Evolutionary conservation across 129 eudicot genomes (phyloP).

Genomic region (Flaveria brownii): DNA sequence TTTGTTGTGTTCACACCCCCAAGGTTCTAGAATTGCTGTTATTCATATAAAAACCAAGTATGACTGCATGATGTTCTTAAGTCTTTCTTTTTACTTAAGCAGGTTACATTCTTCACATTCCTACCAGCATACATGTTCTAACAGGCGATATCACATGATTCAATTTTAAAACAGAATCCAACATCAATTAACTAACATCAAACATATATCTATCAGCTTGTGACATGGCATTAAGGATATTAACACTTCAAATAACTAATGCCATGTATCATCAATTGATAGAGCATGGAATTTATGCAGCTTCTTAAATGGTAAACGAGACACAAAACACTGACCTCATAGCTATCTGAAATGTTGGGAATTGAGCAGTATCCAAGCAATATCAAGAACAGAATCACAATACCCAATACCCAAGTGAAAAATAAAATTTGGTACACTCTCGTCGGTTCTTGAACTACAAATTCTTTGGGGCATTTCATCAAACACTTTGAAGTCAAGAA

Average conservation of each 20-base stretch:
- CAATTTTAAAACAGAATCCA: background rate
- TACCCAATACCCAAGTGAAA: slow-evolving; percentile 32
- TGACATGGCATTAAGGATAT: background rate
- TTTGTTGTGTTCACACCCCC: background rate
- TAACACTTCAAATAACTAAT: slow-evolving; percentile 1
- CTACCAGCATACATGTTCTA: background rate
- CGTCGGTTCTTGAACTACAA: slow-evolving; percentile 38
- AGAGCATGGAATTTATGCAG: background rate
- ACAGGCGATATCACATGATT: background rate
- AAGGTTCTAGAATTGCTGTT: background rate
- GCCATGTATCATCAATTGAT: background rate
- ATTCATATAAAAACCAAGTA: background rate
- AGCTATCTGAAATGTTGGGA: background rate
- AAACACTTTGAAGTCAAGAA: slow-evolving; percentile 6
- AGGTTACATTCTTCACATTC: slow-evolving; percentile 14
- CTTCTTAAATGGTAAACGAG: background rate
- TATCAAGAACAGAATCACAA: too few species aligned
- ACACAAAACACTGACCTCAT: slow-evolving; percentile 24
- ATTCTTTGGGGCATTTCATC: slow-evolving; percentile 29
- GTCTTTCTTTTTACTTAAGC: background rate
- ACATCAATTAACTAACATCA: background rate
- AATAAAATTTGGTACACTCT: slow-evolving; percentile 35
- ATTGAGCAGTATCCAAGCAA: slow-evolving; percentile 25
- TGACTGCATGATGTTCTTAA: background rate
- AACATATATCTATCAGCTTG: background rate